These are phyloP conservation scores for Fistulinella prunicolor DNA, from an alignment of 768 basidiomycete genomes.

Conservation along the genomic window DNA sequence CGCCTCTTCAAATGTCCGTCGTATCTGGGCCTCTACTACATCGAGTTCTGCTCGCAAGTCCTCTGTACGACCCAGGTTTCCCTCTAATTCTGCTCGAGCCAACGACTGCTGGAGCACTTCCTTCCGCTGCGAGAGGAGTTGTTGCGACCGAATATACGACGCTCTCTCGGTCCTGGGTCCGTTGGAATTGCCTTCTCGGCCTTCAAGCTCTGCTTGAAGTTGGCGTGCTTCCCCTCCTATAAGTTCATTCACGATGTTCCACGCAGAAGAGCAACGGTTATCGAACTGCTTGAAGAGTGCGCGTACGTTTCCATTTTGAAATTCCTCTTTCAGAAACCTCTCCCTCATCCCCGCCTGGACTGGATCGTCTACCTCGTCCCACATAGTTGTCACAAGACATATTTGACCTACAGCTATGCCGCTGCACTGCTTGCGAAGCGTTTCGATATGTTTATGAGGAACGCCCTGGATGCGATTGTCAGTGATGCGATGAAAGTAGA, in stretches of 20 bases:
- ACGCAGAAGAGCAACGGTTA: conserved; percentile 1
- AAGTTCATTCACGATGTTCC: not conserved
- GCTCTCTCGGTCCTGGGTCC: not conserved
- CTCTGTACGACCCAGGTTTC: not conserved
- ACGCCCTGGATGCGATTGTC: conserved; percentile 3
- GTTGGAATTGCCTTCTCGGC: not conserved
- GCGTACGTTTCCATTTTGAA: not conserved
- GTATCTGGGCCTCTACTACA: not conserved
- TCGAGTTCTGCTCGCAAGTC: conserved; percentile 4
- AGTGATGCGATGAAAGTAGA: conserved; percentile 9
- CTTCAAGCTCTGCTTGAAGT: conserved; percentile 2
- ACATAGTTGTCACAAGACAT: conserved; percentile 11
- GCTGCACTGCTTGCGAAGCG: not conserved
- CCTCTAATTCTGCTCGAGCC: not conserved
- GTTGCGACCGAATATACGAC: conserved; percentile 1
- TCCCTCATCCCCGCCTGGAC: conserved; percentile 1
- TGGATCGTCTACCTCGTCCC: conserved; percentile 3
- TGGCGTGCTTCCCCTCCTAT: not conserved
- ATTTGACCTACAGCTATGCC: not conserved
- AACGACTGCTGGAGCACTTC: not conserved
- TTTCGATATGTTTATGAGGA: not conserved
- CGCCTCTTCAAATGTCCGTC: not conserved
- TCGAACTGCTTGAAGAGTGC: conserved; percentile 6
- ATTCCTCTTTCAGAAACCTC: not conserved
- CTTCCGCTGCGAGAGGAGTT: conserved; percentile 1